A percentile compares a stretch with the other conserved stretches of the same genome.
phyloP scores from a whole-genome alignment of 108 stramenopile species.

The Cyclotella baltica region DNA sequence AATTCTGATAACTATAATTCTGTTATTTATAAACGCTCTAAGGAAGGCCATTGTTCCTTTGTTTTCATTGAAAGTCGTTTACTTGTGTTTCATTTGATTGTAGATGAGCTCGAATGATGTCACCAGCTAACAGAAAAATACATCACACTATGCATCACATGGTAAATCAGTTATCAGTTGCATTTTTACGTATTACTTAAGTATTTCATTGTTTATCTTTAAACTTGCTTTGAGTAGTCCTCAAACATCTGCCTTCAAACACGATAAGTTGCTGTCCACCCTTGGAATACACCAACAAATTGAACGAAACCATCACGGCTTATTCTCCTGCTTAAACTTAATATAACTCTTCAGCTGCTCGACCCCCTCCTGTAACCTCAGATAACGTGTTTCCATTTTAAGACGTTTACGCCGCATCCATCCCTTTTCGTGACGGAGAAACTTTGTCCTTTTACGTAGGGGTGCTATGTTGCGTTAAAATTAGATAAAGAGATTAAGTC shows the following conservation, averaged over 20 bases:
- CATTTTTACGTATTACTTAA: no score
- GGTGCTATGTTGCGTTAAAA: slow-evolving; percentile 21
- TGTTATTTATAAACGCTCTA: no score
- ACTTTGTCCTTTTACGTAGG: slow-evolving; percentile 40
- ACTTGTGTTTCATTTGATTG: no score
- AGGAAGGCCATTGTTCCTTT: no score
- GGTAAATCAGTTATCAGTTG: no score
- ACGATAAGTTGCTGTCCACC: background rate
- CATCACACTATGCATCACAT: no score
- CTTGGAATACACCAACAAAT: background rate
- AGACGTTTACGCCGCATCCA: slow-evolving; percentile 56
- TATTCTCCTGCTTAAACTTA: slow-evolving; percentile 47
- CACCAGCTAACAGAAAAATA: no score
- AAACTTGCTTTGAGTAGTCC: no score
- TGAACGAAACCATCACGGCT: background rate
- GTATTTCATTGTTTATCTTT: no score
- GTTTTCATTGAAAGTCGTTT: no score
- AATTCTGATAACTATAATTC: background rate
- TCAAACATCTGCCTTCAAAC: no score
- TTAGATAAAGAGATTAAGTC: background rate
- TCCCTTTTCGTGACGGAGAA: slow-evolving; percentile 45
- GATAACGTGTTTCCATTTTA: slow-evolving; percentile 42
- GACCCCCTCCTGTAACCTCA: slow-evolving; percentile 43
- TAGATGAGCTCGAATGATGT: no score
- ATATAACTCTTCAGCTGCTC: slow-evolving; percentile 52